Conservation (phyloP, 768 basidiomycete genomes). For the Kwoniella bestiolae region DNA sequence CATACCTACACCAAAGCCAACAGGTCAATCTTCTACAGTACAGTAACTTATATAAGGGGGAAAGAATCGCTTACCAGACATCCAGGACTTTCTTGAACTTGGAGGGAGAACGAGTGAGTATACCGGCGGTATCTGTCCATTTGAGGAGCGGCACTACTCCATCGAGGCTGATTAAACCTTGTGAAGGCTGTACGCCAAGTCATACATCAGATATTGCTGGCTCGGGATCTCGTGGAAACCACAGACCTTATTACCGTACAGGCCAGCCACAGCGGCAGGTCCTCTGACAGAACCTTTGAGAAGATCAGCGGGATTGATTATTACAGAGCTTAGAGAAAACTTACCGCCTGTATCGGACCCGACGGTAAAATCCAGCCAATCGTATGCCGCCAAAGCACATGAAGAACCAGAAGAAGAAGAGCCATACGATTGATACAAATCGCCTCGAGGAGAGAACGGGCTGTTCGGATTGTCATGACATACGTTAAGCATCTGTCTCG, state of each 20-base stretch:
- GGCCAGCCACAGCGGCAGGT: conserved; percentile 36
- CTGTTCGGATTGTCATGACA: too few relatives aligned
- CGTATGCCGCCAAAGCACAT: conserved; percentile 49
- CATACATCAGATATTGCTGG: conserved; percentile 25
- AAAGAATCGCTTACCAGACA: conserved; percentile 19
- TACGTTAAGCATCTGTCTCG: not conserved
- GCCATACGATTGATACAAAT: conserved; percentile 43
- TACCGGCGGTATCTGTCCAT: conserved; percentile 41
- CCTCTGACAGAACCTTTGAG: conserved; percentile 38
- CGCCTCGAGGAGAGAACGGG: conserved; percentile 53
- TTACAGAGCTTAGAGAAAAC: conserved; percentile 29
- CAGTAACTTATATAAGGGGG: not conserved
- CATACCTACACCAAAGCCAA: conserved; percentile 22
- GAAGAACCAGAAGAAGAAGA: conserved; percentile 47
- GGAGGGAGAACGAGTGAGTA: conserved; percentile 37
- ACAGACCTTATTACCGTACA: conserved; percentile 43
- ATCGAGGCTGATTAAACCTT: conserved; percentile 33
- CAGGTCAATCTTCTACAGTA: not conserved
- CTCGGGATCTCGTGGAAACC: too few relatives aligned
- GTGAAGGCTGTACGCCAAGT: conserved; percentile 39
- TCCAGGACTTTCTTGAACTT: conserved; percentile 32
- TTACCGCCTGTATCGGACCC: conserved; percentile 48
- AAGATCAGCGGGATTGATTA: not conserved
- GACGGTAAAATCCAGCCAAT: conserved; percentile 51
- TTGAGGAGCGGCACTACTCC: conserved; percentile 39